Conservation (phyloP, 148 eudicot genomes). For the Chenopodium quinoa region DNA sequence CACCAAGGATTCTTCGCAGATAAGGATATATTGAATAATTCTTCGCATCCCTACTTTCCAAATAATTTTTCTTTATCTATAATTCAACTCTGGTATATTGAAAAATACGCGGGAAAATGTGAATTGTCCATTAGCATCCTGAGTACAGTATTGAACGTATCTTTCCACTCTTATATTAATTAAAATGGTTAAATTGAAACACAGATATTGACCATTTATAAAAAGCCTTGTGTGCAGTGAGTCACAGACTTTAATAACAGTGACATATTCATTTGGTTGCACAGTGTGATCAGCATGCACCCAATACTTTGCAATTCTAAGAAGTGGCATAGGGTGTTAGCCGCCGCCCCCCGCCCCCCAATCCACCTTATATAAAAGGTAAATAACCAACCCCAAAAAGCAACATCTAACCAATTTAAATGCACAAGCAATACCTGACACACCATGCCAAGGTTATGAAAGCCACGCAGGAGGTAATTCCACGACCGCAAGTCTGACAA, state of each 20-base stretch:
- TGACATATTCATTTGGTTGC: background rate
- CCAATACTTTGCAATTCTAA: background rate
- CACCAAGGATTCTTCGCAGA: background rate
- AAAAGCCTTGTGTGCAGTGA: background rate
- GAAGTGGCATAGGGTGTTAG: background rate
- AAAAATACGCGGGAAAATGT: background rate
- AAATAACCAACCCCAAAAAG: background rate
- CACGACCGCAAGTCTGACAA: constrained; percentile 25
- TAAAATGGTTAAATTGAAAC: background rate
- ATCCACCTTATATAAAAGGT: too few relatives aligned
- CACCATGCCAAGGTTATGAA: constrained; percentile 23
- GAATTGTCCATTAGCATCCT: background rate
- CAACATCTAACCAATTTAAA: background rate
- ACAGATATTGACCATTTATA: background rate
- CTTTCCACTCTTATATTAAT: background rate
- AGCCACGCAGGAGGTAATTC: constrained; percentile 26
- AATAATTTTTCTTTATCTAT: background rate
- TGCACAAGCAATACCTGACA: constrained; percentile 17
- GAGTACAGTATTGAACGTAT: background rate
- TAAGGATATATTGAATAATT: background rate
- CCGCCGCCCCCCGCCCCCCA: too few relatives aligned
- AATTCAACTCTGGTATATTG: background rate
- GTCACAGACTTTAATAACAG: background rate
- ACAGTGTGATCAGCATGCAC: background rate
- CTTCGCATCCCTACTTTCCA: background rate